phyloP scores from a whole-genome alignment of 768 basidiomycete species.

The Wakefieldia striispora region DNA sequence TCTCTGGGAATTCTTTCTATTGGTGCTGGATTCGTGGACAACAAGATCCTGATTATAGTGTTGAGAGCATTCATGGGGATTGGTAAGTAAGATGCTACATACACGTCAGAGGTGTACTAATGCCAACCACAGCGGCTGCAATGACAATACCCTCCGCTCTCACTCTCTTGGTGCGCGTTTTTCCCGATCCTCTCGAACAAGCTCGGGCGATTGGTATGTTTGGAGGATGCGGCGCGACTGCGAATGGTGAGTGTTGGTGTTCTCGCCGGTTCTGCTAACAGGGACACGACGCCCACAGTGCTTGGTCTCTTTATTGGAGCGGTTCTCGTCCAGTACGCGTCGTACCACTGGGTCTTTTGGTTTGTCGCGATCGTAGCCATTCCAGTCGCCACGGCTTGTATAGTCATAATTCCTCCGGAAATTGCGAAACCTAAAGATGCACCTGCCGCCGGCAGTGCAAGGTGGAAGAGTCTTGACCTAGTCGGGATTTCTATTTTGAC shows the following conservation, averaged over 20 bases:
- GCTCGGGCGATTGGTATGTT: conserved; percentile 47
- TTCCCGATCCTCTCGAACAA: conserved; percentile 46
- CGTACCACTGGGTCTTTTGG: conserved; percentile 54
- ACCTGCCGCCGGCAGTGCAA: conserved; percentile 1
- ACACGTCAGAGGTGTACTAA: too few relatives aligned
- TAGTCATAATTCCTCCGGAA: conserved; percentile 36
- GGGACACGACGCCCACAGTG: conserved; percentile 24
- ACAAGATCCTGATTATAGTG: conserved; percentile 47
- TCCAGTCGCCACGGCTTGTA: conserved; percentile 30
- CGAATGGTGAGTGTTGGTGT: conserved; percentile 34
- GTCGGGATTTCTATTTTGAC: conserved; percentile 39
- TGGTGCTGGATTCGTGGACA: conserved; percentile 42
- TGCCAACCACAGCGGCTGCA: conserved; percentile 21
- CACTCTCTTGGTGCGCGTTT: conserved; percentile 48
- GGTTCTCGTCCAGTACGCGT: conserved; percentile 37
- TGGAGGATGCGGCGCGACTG: conserved; percentile 45
- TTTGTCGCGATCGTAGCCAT: conserved; percentile 41
- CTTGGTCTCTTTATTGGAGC: conserved; percentile 47
- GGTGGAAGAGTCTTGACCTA: conserved; percentile 36
- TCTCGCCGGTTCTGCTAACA: background rate
- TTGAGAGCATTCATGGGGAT: conserved; percentile 51
- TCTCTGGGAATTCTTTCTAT: conserved; percentile 43
- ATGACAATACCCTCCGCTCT: conserved; percentile 52
- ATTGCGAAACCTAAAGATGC: conserved; percentile 1
- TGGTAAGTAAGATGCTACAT: conserved; percentile 22